phyloP scores from a whole-genome alignment of 495 filamentous ascomycete species.

The Aspergillus conjunctus region DNA sequence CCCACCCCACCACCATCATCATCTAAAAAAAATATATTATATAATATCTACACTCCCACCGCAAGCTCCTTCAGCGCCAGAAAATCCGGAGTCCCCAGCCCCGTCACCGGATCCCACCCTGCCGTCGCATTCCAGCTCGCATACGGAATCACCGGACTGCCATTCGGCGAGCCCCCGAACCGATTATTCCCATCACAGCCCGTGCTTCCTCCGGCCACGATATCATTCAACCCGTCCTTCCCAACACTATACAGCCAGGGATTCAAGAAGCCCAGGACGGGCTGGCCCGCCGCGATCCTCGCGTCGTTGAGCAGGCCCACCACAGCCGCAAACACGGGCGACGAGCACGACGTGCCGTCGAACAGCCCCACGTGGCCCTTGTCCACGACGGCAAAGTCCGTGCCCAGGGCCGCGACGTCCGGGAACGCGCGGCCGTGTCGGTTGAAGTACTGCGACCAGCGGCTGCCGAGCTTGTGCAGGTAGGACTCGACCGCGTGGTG shows the following conservation, averaged over 20 bases:
- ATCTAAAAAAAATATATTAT: too few species aligned
- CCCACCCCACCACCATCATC: too few species aligned
- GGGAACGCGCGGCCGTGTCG: conserved; percentile 68
- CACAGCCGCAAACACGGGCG: conserved; percentile 64
- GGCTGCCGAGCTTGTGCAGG: conserved; percentile 50
- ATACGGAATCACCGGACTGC: conserved; percentile 39
- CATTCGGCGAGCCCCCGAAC: conserved; percentile 41
- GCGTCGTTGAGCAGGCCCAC: conserved; percentile 71
- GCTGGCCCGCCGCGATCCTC: conserved; percentile 53
- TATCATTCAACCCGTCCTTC: conserved; percentile 61
- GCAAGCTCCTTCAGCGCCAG: not conserved
- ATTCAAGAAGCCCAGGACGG: conserved; percentile 71
- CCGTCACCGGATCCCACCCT: conserved; percentile 66
- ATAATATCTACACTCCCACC: not conserved
- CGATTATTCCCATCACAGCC: conserved; percentile 59
- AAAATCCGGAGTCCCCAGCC: conserved; percentile 58
- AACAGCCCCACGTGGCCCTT: conserved; percentile 52
- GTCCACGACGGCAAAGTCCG: conserved; percentile 55
- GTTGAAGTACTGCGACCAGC: conserved; percentile 59
- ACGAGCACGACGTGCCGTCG: conserved; percentile 66
- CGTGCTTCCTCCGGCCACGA: conserved; percentile 57
- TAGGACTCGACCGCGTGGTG: conserved; percentile 57
- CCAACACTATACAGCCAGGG: conserved; percentile 68
- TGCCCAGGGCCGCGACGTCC: conserved; percentile 68
- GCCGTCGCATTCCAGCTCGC: conserved; percentile 55